These are phyloP conservation scores for Pleurotus tuoliensis DNA, from an alignment of 768 basidiomycete species.

Conservation along the genomic window DNA sequence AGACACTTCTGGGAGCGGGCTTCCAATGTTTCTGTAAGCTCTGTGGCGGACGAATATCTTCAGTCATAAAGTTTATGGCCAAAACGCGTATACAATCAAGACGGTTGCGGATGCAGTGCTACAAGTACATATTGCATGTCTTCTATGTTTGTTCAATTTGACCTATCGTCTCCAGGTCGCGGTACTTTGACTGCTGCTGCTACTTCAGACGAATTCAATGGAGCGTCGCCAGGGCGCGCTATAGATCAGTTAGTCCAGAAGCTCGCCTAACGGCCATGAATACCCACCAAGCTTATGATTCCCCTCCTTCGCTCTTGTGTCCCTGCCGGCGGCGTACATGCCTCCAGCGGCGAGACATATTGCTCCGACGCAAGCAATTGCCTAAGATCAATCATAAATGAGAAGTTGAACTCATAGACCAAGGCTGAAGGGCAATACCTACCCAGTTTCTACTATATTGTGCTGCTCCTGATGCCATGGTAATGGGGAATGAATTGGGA, in stretches of 20 bases:
- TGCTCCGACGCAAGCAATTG: constrained; percentile 12
- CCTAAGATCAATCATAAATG: background rate
- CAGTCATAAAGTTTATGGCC: too few relatives aligned
- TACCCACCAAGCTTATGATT: background rate
- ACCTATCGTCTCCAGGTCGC: background rate
- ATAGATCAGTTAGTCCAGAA: background rate
- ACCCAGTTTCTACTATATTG: background rate
- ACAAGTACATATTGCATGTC: too few relatives aligned
- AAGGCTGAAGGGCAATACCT: background rate
- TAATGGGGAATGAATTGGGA: background rate
- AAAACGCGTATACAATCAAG: too few relatives aligned
- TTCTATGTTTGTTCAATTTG: too few relatives aligned
- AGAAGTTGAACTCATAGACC: background rate
- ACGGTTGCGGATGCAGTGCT: too few relatives aligned
- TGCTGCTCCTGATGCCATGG: background rate
- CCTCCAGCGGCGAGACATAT: constrained; percentile 9
- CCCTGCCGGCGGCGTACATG: constrained; percentile 8
- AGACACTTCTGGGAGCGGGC: too few relatives aligned
- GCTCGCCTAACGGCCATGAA: too few relatives aligned
- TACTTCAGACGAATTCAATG: background rate
- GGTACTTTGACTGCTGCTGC: constrained; percentile 1
- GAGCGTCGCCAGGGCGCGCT: background rate
- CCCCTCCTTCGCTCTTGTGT: constrained; percentile 10
- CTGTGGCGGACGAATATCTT: too few relatives aligned
- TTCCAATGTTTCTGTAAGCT: too few relatives aligned